Evolutionary conservation across 345 rosid species (phyloP).

Genomic region (Corchorus capsularis): DNA sequence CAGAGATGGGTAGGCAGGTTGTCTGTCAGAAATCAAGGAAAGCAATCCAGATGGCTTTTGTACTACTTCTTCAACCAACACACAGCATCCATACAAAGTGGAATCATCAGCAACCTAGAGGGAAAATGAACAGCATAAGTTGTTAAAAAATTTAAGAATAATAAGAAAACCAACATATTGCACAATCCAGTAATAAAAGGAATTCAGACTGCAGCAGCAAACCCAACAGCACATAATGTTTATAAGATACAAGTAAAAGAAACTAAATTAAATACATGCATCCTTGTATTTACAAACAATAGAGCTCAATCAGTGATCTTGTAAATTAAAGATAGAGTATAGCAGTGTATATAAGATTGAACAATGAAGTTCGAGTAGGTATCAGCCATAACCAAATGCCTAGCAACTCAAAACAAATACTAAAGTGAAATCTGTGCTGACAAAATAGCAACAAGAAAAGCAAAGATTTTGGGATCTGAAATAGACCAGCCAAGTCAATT

Average conservation of each 20-base stretch:
- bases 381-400: neutral
- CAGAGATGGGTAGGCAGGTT: constrained; percentile 55
- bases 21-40: constrained; percentile 71
- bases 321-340: constrained; percentile 4
- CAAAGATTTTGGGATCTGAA: neutral
- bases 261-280: neutral
- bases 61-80: constrained; percentile 86
- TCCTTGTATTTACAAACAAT: neutral
- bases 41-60: constrained; percentile 94
- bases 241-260: neutral
- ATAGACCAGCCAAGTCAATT: neutral
- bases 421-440: neutral
- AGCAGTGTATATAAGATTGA: neutral
- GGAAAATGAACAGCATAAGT: neutral
- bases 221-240: neutral
- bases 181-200: neutral
- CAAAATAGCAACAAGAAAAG: neutral
- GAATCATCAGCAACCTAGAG: constrained; percentile 87
- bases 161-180: neutral
- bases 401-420: too few species aligned
- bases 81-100: constrained; percentile 89
- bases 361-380: neutral
- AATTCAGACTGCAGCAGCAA: neutral
- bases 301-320: neutral
- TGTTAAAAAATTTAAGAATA: neutral